phyloP scores from a whole-genome alignment of 2,329 filamentous ascomycete species.

The Aspergillus sp. region DNA sequence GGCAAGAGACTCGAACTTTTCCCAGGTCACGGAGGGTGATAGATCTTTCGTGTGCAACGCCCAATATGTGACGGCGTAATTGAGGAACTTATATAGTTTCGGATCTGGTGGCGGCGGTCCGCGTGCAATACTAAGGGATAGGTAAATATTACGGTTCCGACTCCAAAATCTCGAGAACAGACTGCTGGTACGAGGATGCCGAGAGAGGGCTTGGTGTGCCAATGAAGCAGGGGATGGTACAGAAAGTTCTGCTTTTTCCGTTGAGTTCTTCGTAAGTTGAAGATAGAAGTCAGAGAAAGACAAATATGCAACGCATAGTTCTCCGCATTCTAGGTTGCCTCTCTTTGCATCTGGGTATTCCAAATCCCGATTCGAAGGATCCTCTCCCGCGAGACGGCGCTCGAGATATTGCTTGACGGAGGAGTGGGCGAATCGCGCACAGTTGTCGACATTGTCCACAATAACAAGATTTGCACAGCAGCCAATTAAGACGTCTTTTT shows the following conservation, averaged over 20 bases:
- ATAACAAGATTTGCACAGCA: slow-evolving; percentile 24
- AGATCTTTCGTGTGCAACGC: slow-evolving; percentile 18
- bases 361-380: slow-evolving; percentile 5
- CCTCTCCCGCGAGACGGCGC: not conserved
- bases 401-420: slow-evolving; percentile 21
- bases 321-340: slow-evolving; percentile 19
- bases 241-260: not conserved
- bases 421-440: slow-evolving; percentile 22
- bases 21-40: slow-evolving; percentile 12
- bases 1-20: slow-evolving; percentile 16
- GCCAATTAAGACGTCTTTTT: slow-evolving; percentile 16
- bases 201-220: not conserved
- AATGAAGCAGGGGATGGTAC: not conserved
- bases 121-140: slow-evolving; percentile 7
- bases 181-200: not conserved
- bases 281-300: slow-evolving; percentile 23
- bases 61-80: slow-evolving; percentile 19
- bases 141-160: not conserved
- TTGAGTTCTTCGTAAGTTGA: slow-evolving; percentile 3
- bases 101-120: slow-evolving; percentile 3
- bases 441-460: slow-evolving; percentile 16
- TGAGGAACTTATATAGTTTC: slow-evolving; percentile 17
- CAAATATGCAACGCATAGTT: slow-evolving; percentile 22
- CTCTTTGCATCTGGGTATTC: not conserved
- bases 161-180: not conserved